A percentile compares a stretch with the other conserved stretches of the same genome.
Conservation (phyloP, 495 filamentous ascomycete species). For the Niebla homalea region DNA sequence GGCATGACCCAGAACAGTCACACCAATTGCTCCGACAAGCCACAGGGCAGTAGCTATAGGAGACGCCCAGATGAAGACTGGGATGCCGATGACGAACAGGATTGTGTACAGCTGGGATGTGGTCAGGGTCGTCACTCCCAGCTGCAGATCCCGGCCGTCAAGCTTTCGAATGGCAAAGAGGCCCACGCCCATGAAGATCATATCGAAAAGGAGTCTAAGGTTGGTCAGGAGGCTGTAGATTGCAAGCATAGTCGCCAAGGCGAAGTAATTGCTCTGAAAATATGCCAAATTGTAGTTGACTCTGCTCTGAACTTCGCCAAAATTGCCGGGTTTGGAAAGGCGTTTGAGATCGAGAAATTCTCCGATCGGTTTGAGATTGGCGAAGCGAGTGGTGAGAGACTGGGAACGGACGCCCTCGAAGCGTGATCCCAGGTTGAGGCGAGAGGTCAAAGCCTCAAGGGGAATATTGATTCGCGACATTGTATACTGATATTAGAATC, state of each 20-base stretch:
- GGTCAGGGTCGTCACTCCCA: constrained; percentile 68
- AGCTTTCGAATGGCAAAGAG: constrained; percentile 85
- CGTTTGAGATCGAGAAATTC: constrained; percentile 96
- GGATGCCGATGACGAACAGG: constrained; percentile 65
- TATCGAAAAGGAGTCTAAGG: constrained; percentile 70
- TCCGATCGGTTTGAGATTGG: constrained; percentile 79
- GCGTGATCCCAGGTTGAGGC: constrained; percentile 63
- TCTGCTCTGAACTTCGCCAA: constrained; percentile 79
- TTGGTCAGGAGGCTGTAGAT: constrained; percentile 93
- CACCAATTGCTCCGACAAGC: constrained; percentile 87
- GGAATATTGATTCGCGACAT: constrained; percentile 91
- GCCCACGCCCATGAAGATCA: constrained; percentile 69
- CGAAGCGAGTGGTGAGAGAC: constrained; percentile 66
- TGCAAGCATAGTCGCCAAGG: constrained; percentile 83
- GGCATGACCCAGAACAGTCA: constrained; percentile 88
- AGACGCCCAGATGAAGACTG: constrained; percentile 69
- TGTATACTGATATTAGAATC: constrained; percentile 2
- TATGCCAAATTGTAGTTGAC: constrained; percentile 95
- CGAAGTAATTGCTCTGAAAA: constrained; percentile 97
- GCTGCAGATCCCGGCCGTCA: constrained; percentile 70
- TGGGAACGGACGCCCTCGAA: constrained; percentile 69
- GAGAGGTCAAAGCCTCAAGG: constrained; percentile 78
- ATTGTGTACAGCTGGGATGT: constrained; percentile 93
- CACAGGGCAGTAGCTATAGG: constrained; percentile 73
- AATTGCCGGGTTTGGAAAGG: constrained; percentile 82